Base-by-base conservation (phyloP, 352 stramenopile species). In the Stephanocyclus meneghinianus region DNA sequence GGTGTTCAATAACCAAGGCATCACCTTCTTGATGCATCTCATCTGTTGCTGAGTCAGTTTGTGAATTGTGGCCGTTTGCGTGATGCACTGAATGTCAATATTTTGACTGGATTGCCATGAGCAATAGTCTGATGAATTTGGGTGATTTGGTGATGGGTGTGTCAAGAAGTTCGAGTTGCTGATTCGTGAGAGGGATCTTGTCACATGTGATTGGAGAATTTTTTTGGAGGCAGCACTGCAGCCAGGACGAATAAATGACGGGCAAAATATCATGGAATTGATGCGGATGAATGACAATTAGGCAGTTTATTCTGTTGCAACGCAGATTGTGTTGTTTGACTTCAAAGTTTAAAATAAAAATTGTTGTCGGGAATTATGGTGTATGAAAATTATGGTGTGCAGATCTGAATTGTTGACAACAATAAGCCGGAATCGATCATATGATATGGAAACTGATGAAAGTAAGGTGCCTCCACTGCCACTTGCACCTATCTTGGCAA, bases 1-100 rank as follows among this genome's bases (percentile, higher is more conserved):
- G 10, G 89, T 90, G 10, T 90, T 78, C 35, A 95, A 80, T 80
- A 95, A 95, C 90, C 91, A 95, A 1, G 91, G 91, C 21, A 95
- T 89, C 11, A 93, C 84, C 37, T 80, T 67, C 73, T 93, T 75
- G 68, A 94, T 92, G 0, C 80, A 89, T 9, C 68, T 32, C 11
- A 78, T 86, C 35, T 89, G 81, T 56, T 91, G 71, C 47, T 91
- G 78, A 2, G 76, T 91, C 10, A 94, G 77, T 85, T 95, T 89
- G 74, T 95, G 90, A 76, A 93, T 87, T 71, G 92, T 87, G 8
- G 89, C 89, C 44, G 85, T 85, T 78, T 90, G 83, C 1, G 89
- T 92, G 30, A 93, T 86, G 44, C 83, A 76, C 65, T 93, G 88
- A 26, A 93, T 87, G 67, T 93, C 88, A 32, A 87, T 67, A 63